phyloP scores from a whole-genome alignment of 2,329 filamentous ascomycete species.

The Macroventuria anomochaeta region DNA sequence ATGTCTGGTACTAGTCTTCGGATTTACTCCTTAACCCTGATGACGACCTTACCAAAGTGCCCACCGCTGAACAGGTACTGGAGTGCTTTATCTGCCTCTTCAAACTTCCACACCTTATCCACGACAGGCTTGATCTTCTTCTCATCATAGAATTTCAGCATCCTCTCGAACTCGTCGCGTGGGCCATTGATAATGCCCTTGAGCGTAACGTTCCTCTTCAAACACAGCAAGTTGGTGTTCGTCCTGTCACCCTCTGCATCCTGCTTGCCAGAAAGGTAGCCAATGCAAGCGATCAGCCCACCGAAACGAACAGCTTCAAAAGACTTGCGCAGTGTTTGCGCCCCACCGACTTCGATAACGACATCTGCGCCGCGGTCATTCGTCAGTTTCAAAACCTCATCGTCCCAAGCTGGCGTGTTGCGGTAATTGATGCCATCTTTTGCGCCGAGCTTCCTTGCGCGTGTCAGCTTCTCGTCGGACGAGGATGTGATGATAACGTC shows the following conservation, averaged over 20 bases:
- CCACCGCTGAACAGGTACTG: slow-evolving; percentile 40
- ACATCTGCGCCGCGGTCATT: slow-evolving; percentile 54
- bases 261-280: slow-evolving; percentile 59
- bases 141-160: slow-evolving; percentile 51
- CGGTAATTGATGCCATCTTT: slow-evolving; percentile 68
- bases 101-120: slow-evolving; percentile 50
- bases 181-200: slow-evolving; percentile 70
- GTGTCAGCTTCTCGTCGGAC: slow-evolving; percentile 60
- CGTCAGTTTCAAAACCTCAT: slow-evolving; percentile 59
- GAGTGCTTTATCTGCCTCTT: slow-evolving; percentile 38
- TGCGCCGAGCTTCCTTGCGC: slow-evolving; percentile 63
- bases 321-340: slow-evolving; percentile 55
- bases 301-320: slow-evolving; percentile 54
- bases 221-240: slow-evolving; percentile 65
- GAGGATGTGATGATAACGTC: slow-evolving; percentile 65
- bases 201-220: slow-evolving; percentile 59
- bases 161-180: slow-evolving; percentile 58
- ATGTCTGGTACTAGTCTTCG: neutral
- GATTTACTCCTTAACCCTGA: slow-evolving; percentile 36
- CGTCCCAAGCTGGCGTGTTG: slow-evolving; percentile 64
- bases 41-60: slow-evolving; percentile 52
- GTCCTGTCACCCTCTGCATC: slow-evolving; percentile 62
- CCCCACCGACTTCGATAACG: slow-evolving; percentile 60
- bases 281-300: slow-evolving; percentile 51
- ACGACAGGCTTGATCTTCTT: slow-evolving; percentile 52